These are phyloP conservation scores for Penicillium sp. DNA, from an alignment of 2,329 filamentous ascomycete species.

Conservation along the genomic window DNA sequence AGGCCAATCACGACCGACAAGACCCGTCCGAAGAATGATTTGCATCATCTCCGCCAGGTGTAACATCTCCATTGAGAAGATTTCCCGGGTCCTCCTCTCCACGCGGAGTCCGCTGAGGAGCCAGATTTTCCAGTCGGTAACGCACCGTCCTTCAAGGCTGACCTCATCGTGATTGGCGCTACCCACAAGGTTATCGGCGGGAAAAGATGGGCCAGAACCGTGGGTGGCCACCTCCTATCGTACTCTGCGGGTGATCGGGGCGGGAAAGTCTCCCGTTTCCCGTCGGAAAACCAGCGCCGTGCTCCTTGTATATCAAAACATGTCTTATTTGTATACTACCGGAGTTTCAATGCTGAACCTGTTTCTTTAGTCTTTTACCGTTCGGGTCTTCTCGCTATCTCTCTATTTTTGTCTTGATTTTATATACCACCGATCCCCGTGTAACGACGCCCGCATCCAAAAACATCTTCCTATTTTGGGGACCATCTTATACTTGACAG, in stretches of 20 bases:
- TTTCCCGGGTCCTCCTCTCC: slow-evolving; percentile 19
- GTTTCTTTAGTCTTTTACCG: slow-evolving; percentile 11
- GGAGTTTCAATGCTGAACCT: slow-evolving; percentile 10
- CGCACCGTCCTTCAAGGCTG: slow-evolving; percentile 22
- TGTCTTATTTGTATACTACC: slow-evolving; percentile 26
- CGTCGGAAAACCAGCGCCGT: slow-evolving; percentile 32
- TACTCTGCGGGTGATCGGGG: slow-evolving; percentile 6
- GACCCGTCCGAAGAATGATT: slow-evolving; percentile 17
- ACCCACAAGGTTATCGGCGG: slow-evolving; percentile 33
- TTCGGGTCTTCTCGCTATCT: slow-evolving; percentile 1
- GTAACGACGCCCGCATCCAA: slow-evolving; percentile 10
- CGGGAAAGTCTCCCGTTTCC: slow-evolving; percentile 36
- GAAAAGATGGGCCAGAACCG: slow-evolving; percentile 26
- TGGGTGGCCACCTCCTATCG: slow-evolving; percentile 18
- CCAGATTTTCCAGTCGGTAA: slow-evolving; percentile 18
- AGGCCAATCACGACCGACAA: slow-evolving; percentile 21
- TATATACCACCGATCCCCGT: slow-evolving; percentile 8
- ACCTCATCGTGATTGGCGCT: slow-evolving; percentile 19
- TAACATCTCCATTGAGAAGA: slow-evolving; percentile 18
- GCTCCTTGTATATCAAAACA: slow-evolving; percentile 35
- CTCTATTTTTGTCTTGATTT: slow-evolving; percentile 5
- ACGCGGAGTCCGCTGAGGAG: slow-evolving; percentile 17
- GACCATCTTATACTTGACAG: slow-evolving; percentile 8
- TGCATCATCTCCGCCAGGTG: slow-evolving; percentile 21
- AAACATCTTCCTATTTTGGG: slow-evolving; percentile 13